Evolutionary conservation across 2,329 filamentous ascomycete species (phyloP).

Genomic region (Paracorniculantispora psalliotae): DNA sequence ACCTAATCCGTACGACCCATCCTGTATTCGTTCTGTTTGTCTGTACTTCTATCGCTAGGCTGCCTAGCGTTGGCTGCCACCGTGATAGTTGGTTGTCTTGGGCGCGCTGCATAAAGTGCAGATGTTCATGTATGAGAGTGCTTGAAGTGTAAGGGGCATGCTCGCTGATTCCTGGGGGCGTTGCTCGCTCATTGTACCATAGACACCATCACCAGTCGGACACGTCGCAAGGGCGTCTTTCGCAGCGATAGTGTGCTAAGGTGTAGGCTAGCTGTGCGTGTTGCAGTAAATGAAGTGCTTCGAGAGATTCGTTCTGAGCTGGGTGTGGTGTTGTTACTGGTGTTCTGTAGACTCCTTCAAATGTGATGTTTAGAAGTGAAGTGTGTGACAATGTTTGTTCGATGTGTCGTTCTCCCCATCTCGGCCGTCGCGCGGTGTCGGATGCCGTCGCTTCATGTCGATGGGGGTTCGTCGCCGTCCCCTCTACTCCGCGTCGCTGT

Average conservation of each 20-base stretch:
- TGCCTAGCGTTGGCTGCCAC: slow-evolving; percentile 4
- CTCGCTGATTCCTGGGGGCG: slow-evolving; percentile 8
- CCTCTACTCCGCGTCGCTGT: slow-evolving; percentile 5
- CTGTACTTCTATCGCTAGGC: slow-evolving; percentile 1
- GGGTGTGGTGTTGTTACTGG: slow-evolving; percentile 6
- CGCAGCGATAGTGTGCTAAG: slow-evolving; percentile 5
- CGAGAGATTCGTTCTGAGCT: neutral
- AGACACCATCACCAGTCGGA: slow-evolving; percentile 3
- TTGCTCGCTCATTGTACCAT: slow-evolving; percentile 4
- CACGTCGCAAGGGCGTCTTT: slow-evolving; percentile 10
- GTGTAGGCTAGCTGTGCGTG: slow-evolving; percentile 5
- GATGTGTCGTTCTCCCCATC: neutral
- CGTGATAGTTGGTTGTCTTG: slow-evolving; percentile 6
- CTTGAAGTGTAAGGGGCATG: slow-evolving; percentile 8
- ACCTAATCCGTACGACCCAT: neutral
- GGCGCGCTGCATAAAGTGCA: slow-evolving; percentile 4
- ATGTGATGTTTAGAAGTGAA: slow-evolving; percentile 6
- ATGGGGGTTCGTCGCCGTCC: neutral
- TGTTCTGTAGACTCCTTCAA: slow-evolving; percentile 5
- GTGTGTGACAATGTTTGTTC: slow-evolving; percentile 7
- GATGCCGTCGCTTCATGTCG: neutral
- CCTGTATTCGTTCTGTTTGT: slow-evolving; percentile 1
- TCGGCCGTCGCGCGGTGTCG: neutral
- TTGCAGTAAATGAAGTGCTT: slow-evolving; percentile 6
- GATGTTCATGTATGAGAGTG: slow-evolving; percentile 6